These are phyloP conservation scores for Lentinula aciculospora DNA, from an alignment of 768 basidiomycete species.

Conservation along the genomic window DNA sequence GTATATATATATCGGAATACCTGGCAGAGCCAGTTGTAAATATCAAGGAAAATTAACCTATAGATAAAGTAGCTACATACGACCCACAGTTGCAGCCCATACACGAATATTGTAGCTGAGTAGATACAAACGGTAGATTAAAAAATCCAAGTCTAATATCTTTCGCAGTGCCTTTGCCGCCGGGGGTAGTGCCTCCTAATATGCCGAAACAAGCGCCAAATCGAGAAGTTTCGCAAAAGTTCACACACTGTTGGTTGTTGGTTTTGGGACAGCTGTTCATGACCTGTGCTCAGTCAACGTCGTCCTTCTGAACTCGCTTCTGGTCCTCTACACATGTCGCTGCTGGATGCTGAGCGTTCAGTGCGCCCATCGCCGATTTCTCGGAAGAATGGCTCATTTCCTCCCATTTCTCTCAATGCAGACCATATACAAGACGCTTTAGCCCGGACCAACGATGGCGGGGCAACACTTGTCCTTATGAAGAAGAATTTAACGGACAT, in stretches of 20 bases:
- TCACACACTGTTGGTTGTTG: neutral
- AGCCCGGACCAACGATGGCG: constrained; percentile 63
- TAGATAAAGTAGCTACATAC: neutral
- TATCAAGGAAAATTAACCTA: neutral
- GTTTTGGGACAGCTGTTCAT: constrained; percentile 9
- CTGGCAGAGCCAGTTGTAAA: neutral
- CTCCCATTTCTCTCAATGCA: constrained; percentile 41
- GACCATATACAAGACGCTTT: constrained; percentile 64
- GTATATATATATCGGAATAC: neutral
- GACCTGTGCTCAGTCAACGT: neutral
- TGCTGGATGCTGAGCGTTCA: constrained; percentile 22
- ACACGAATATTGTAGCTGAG: neutral
- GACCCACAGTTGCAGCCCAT: neutral
- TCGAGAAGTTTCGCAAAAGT: neutral
- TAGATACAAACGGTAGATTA: neutral
- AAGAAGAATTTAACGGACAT: constrained; percentile 76
- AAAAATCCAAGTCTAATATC: neutral
- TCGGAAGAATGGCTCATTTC: constrained; percentile 14
- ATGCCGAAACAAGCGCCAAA: neutral
- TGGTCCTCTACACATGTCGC: constrained; percentile 18
- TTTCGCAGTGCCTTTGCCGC: no score
- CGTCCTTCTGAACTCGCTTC: neutral
- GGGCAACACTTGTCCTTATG: constrained; percentile 80
- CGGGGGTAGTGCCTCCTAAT: no score
- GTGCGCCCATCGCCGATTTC: constrained; percentile 20